Evolutionary conservation across 352 stramenopile genomes (phyloP), one percentile per base, ranked within the genome.

Genomic region (Achlya hypogyna): DNA sequence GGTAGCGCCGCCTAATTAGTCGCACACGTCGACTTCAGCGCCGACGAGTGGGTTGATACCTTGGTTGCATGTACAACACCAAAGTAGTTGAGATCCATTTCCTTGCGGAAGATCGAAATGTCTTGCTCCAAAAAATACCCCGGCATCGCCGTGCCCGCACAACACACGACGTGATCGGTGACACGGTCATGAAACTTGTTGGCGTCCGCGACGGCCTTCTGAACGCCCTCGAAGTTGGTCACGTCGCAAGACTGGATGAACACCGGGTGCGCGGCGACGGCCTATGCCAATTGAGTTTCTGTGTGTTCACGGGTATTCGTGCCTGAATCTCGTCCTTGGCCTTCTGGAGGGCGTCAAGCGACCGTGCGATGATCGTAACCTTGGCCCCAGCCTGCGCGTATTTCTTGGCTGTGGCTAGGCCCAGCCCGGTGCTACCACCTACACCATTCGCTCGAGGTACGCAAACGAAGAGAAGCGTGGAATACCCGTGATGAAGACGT

Each of bases 31-130:
- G 38, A 63, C 8, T 1, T 63, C 10, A 53, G 25, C 22, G 2
- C 22, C 25, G 28, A 32, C 28, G 38, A 32, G 16, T 56, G 22
- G 16, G 8, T 16, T 3, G 16, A 42, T 2, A 62, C 43, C 45
- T 93, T 91, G 62, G 93, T 80, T 18, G 79, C 69, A 71, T 93
- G 74, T 29, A 95, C 71, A 49, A 82, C 81, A 32, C 84, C 84
- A 65, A 95, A 91, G 77, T 93, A 95, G 73, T 95, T 92, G 53
- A 93, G 74, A 59, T 93, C 82, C 81, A 93, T 93, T 52, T 87
- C 86, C 72, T 82, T 80, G 72, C 75, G 82, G 76, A 82, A 86
- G 18, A 90, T 72, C 47, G 69, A 76, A 51, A 91, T 72, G 35
- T 90, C 81, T 52, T 88, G 78, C 16, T 92, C 79, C 45, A 91